Conservation (phyloP, 805 yeast species). For the Maudiozyma bulderi region DNA sequence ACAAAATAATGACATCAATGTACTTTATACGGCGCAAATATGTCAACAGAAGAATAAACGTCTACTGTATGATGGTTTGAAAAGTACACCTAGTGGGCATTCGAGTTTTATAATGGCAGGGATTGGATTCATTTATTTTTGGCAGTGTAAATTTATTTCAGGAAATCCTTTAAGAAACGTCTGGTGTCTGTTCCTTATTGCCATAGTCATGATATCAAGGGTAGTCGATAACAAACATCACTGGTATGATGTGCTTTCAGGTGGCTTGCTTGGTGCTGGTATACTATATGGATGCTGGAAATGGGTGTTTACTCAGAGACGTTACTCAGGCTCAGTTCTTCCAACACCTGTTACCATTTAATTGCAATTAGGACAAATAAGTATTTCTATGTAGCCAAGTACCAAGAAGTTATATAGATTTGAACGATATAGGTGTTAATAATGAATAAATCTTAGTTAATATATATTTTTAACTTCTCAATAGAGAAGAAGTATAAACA, state of each 20-base stretch:
- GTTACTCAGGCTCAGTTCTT: neutral
- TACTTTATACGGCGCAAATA: slow-evolving; percentile 8
- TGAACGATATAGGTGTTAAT: neutral
- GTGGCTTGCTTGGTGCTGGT: slow-evolving; percentile 14
- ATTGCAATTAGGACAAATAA: neutral
- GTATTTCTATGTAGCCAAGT: neutral
- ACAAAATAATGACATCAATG: neutral
- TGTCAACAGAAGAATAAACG: slow-evolving; percentile 14
- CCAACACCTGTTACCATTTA: neutral
- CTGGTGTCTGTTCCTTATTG: slow-evolving; percentile 21
- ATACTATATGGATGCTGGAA: slow-evolving; percentile 10
- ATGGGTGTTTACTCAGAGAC: slow-evolving; percentile 4
- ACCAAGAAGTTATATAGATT: neutral
- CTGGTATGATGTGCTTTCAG: slow-evolving; percentile 24
- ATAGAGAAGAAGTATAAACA: neutral
- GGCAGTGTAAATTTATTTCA: slow-evolving; percentile 17
- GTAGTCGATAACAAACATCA: slow-evolving; percentile 26
- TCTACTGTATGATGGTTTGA: slow-evolving; percentile 22
- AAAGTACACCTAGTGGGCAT: slow-evolving; percentile 28
- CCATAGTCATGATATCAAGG: slow-evolving; percentile 22
- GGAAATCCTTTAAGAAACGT: slow-evolving; percentile 12
- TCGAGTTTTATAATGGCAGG: slow-evolving; percentile 19
- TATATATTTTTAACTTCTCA: neutral
- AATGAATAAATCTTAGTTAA: neutral
- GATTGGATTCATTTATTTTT: slow-evolving; percentile 17